Percentiles rank a stretch among this genome's conserved stretches.
These are phyloP conservation scores for Gillenia trifoliata DNA, from an alignment of 306 rosid species.

Conservation along the genomic window DNA sequence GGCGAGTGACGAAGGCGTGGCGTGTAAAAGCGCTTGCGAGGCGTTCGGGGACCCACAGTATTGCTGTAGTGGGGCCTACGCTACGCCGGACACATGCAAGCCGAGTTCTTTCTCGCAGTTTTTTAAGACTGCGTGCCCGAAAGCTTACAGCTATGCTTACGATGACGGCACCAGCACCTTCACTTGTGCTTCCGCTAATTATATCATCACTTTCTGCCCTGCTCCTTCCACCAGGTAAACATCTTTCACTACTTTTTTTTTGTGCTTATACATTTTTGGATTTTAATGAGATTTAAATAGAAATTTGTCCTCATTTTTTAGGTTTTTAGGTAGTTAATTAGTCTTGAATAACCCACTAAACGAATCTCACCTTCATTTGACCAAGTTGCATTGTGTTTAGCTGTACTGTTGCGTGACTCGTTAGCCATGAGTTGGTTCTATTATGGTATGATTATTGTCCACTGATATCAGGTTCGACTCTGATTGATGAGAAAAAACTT, in stretches of 20 bases:
- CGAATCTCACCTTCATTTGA: neutral
- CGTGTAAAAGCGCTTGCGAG: constrained; percentile 91
- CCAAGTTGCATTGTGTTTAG: neutral
- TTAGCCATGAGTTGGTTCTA: neutral
- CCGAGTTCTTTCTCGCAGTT: constrained; percentile 68
- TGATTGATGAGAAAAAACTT: too few species aligned
- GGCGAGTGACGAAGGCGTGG: constrained; percentile 44
- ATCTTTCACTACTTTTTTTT: neutral
- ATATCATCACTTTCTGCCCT: constrained; percentile 67
- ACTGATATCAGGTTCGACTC: too few species aligned
- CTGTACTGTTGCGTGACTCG: accelerated
- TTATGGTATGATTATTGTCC: too few species aligned
- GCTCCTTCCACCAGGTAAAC: constrained; percentile 42
- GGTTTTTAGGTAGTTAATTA: neutral
- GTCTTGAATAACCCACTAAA: too few species aligned
- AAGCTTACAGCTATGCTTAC: constrained; percentile 84
- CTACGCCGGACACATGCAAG: constrained; percentile 52
- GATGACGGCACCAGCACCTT: constrained; percentile 88
- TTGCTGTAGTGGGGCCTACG: constrained; percentile 80
- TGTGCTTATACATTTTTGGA: neutral
- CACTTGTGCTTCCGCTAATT: constrained; percentile 72
- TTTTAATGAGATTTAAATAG: neutral
- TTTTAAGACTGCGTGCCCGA: constrained; percentile 73
- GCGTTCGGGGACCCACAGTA: constrained; percentile 73
- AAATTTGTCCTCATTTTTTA: neutral